phyloP scores from a whole-genome alignment of 208 protist species.

The Phytomonas sp. region DNA sequence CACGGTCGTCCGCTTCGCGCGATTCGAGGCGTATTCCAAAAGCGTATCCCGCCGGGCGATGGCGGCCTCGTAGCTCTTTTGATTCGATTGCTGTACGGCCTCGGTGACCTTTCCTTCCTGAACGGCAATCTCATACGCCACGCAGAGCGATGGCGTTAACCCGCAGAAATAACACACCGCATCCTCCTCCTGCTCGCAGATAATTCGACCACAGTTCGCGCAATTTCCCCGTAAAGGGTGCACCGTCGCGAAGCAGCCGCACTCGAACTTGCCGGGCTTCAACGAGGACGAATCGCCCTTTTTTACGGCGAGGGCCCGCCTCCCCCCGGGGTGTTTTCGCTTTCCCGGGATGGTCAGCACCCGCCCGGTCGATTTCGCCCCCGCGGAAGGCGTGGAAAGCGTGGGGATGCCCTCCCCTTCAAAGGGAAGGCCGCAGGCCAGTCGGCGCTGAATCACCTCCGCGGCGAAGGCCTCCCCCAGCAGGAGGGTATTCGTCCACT shows the following conservation, averaged over 20 bases:
- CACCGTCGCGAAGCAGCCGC: conserved; percentile 81
- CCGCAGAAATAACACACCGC: conserved; percentile 82
- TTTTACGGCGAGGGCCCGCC: conserved; percentile 9
- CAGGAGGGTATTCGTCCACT: conserved; percentile 77
- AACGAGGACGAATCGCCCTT: conserved; percentile 24
- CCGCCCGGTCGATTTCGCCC: neutral
- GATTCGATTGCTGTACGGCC: conserved; percentile 53
- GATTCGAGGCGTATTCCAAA: conserved; percentile 63
- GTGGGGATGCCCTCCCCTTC: conserved; percentile 24
- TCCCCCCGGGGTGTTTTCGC: neutral
- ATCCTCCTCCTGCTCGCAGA: conserved; percentile 82
- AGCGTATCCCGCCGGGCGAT: conserved; percentile 62
- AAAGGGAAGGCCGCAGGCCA: conserved; percentile 48
- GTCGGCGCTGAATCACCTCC: conserved; percentile 58
- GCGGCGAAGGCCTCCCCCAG: conserved; percentile 53
- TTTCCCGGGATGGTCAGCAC: conserved; percentile 1
- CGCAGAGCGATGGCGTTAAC: conserved; percentile 49
- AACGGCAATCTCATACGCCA: conserved; percentile 72
- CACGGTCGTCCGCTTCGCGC: conserved; percentile 67
- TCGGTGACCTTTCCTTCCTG: conserved; percentile 70
- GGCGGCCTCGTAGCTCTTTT: conserved; percentile 53
- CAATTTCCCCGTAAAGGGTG: conserved; percentile 76
- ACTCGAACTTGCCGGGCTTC: conserved; percentile 69
- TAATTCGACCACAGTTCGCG: conserved; percentile 85
- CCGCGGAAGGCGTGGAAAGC: neutral